Evolutionary conservation across 140 eudicot species (phyloP).

Genomic region (Flaveria floridana): DNA sequence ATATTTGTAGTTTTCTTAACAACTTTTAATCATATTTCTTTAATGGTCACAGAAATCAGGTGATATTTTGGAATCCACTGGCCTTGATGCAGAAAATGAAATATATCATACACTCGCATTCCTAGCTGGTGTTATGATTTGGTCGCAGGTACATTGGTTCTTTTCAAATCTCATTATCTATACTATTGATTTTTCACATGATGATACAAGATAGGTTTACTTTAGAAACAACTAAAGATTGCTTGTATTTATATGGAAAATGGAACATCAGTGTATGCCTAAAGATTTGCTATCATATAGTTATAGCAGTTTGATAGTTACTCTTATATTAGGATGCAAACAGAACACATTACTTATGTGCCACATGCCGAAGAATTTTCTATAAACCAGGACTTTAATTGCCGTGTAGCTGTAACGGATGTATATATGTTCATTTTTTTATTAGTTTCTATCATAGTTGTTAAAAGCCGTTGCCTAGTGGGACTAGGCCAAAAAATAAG

Average conservation of each 20-base stretch:
- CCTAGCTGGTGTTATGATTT: constrained; percentile 87
- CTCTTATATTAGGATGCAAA: constrained; percentile 2
- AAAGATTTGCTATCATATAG: not conserved
- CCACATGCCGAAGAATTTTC: not conserved
- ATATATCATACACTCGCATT: constrained; percentile 83
- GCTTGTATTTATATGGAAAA: constrained; percentile 7
- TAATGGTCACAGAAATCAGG: constrained; percentile 64
- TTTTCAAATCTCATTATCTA: not conserved
- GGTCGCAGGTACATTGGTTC: constrained; percentile 76
- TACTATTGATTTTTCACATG: not conserved
- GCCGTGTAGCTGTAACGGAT: not conserved
- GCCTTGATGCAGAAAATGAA: constrained; percentile 80
- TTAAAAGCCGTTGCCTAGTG: too few relatives aligned
- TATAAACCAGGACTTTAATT: not conserved
- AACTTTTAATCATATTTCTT: constrained; percentile 18
- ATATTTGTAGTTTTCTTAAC: constrained; percentile 9
- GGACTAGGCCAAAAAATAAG: too few relatives aligned
- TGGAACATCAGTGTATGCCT: constrained; percentile 15
- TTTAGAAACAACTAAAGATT: constrained; percentile 1
- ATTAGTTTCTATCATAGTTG: not conserved
- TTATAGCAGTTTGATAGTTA: not conserved
- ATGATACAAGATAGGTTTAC: constrained; percentile 7
- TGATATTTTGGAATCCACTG: constrained; percentile 47
- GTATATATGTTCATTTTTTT: not conserved
- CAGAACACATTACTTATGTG: not conserved